Conservation (phyloP, 257 asterid species). For the Sherardia arvensis region DNA sequence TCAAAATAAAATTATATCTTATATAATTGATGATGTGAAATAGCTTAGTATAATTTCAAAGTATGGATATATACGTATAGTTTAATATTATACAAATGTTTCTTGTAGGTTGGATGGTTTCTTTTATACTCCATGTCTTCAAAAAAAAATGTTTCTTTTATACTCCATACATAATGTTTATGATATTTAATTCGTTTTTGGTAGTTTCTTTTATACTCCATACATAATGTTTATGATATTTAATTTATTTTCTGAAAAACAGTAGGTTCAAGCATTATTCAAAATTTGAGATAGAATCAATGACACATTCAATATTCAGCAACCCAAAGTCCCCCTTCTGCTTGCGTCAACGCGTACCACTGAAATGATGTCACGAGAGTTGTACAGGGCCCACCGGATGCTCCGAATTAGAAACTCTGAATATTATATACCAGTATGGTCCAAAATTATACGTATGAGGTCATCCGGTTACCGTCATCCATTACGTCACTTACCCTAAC, state of each 20-base stretch:
- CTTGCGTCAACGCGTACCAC: slow-evolving; percentile 11
- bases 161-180: too few relatives aligned
- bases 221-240: too few relatives aligned
- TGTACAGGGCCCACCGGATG: neutral
- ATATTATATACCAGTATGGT: neutral
- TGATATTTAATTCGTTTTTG: too few relatives aligned
- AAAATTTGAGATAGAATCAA: neutral
- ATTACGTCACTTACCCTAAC: neutral
- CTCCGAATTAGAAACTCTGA: neutral
- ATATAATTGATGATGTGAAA: too few relatives aligned
- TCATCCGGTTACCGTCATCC: neutral
- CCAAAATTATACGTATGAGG: neutral
- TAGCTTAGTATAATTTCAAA: too few relatives aligned
- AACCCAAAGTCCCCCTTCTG: neutral
- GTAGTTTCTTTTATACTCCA: too few relatives aligned
- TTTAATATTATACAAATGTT: too few relatives aligned
- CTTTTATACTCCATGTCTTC: too few relatives aligned
- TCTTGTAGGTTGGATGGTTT: too few relatives aligned
- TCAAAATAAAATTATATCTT: too few relatives aligned
- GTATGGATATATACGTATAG: too few relatives aligned
- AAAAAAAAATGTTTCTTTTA: too few relatives aligned
- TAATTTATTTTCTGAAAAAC: neutral
- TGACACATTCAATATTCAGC: slow-evolving; percentile 1
- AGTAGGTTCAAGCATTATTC: neutral
- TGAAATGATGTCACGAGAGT: neutral